Conservation (phyloP, 2,329 filamentous ascomycete species). For the Taxawa tesnikishii region DNA sequence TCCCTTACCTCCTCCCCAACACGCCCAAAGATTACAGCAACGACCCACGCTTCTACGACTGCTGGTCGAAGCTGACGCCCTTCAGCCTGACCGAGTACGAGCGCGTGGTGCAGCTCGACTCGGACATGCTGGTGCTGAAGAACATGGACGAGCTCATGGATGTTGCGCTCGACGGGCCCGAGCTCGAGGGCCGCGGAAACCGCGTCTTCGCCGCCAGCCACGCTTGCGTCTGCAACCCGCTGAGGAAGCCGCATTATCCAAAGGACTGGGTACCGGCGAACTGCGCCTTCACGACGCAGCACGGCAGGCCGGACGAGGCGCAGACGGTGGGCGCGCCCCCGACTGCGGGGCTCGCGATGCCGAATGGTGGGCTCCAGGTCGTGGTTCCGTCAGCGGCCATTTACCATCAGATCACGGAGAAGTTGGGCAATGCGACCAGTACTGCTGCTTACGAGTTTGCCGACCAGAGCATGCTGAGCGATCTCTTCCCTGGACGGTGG, state of each 20-base stretch:
- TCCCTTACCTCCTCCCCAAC: conserved; percentile 61
- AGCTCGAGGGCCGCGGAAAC: conserved; percentile 38
- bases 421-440: conserved; percentile 29
- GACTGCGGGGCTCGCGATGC: conserved; percentile 41
- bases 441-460: conserved; percentile 41
- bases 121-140: conserved; percentile 69
- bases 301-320: conserved; percentile 35
- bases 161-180: conserved; percentile 53
- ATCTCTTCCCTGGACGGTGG: conserved; percentile 46
- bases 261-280: conserved; percentile 53
- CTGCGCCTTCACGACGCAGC: conserved; percentile 50
- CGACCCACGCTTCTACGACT: conserved; percentile 78
- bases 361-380: conserved; percentile 49
- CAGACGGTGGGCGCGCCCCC: conserved; percentile 39
- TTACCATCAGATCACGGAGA: conserved; percentile 39
- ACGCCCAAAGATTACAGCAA: conserved; percentile 55
- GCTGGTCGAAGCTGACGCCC: conserved; percentile 75
- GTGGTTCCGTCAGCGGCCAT: conserved; percentile 43
- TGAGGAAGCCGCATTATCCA: conserved; percentile 69
- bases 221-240: conserved; percentile 77
- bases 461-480: conserved; percentile 46
- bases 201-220: conserved; percentile 73
- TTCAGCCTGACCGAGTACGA: conserved; percentile 68
- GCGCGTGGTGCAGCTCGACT: conserved; percentile 72
- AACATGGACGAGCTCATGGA: conserved; percentile 95